Conservation (phyloP, 768 basidiomycete genomes). For the Krasilnikovozyma curviuscula region DNA sequence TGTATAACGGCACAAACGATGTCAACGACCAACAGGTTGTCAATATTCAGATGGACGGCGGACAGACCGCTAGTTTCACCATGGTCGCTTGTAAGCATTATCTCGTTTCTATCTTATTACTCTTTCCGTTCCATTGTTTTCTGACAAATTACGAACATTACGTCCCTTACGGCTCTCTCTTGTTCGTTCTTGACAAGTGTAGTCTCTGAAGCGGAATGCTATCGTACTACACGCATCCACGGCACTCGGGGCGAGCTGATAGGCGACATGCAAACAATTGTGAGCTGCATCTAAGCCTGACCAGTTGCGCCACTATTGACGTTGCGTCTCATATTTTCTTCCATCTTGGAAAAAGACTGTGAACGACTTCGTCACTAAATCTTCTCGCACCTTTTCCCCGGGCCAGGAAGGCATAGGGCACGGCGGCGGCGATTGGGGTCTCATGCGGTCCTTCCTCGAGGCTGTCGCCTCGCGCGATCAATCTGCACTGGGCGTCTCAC, state of each 20-base stretch:
- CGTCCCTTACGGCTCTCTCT: no score
- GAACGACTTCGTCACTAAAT: constrained; percentile 25
- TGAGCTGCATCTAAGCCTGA: no score
- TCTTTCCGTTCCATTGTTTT: no score
- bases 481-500: constrained; percentile 39
- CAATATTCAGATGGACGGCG: constrained; percentile 65
- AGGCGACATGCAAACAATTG: constrained; percentile 57
- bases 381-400: constrained; percentile 35
- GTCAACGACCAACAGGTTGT: constrained; percentile 81
- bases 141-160: no score
- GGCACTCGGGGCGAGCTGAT: constrained; percentile 74
- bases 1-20: constrained; percentile 67
- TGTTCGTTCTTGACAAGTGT: no score
- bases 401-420: constrained; percentile 48
- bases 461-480: constrained; percentile 52
- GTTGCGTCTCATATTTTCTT: no score
- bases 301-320: no score
- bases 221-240: constrained; percentile 62
- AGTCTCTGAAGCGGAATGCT: constrained; percentile 51
- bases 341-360: constrained; percentile 56
- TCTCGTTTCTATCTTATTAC: no score
- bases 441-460: constrained; percentile 54
- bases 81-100: constrained; percentile 61
- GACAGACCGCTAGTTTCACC: constrained; percentile 65
- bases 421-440: constrained; percentile 62